Percentiles rank a stretch among this genome's conserved stretches.
These are phyloP conservation scores for Leptodermis oblonga DNA, from an alignment of 257 asterid genomes.

Conservation along the genomic window DNA sequence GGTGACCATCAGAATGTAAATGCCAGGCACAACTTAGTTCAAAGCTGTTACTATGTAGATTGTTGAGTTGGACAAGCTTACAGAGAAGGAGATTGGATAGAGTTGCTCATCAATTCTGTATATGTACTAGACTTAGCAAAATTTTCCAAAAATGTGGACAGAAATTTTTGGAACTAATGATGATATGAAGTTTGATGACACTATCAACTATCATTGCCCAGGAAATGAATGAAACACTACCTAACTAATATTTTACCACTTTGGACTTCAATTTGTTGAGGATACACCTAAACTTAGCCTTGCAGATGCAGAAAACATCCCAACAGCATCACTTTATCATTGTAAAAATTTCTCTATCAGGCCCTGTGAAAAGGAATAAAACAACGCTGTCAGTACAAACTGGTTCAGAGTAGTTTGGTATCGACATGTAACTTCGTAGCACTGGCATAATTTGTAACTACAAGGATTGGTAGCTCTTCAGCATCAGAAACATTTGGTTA, in stretches of 20 bases:
- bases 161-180: too few species aligned
- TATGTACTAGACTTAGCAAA: too few species aligned
- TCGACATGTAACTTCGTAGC: neutral
- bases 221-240: neutral
- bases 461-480: neutral
- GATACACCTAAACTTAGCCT: neutral
- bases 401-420: neutral
- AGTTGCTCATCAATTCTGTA: too few species aligned
- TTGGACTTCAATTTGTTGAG: neutral
- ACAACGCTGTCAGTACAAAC: neutral
- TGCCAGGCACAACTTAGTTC: neutral
- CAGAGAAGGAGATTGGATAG: neutral
- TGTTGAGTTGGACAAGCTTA: neutral
- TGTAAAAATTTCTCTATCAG: neutral
- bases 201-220: neutral
- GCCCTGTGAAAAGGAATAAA: slow-evolving; percentile 18
- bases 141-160: too few species aligned
- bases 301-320: neutral
- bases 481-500: too few species aligned
- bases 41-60: neutral
- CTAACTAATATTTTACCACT: neutral
- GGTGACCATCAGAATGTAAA: neutral
- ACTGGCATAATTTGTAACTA: neutral
- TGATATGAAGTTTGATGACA: neutral
- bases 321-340: neutral